These are phyloP conservation scores for Monosporozyma aerobia DNA, from an alignment of 805 yeast species.

Conservation along the genomic window DNA sequence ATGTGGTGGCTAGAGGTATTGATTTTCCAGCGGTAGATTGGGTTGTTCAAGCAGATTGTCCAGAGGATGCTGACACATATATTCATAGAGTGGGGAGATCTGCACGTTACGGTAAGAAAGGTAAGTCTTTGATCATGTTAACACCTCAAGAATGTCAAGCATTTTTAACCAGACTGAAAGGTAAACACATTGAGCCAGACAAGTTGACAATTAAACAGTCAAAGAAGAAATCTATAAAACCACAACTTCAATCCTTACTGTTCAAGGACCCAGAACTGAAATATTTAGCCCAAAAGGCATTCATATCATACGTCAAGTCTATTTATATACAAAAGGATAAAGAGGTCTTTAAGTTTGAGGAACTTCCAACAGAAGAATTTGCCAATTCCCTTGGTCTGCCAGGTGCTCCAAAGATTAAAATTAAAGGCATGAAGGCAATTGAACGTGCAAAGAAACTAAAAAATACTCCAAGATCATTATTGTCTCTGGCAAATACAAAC, in stretches of 20 bases:
- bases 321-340: constrained; percentile 81
- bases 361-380: constrained; percentile 69
- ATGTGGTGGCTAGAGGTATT: constrained; percentile 84
- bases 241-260: constrained; percentile 81
- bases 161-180: constrained; percentile 53
- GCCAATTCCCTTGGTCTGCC: constrained; percentile 90
- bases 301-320: constrained; percentile 82
- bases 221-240: constrained; percentile 61
- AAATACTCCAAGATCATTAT: constrained; percentile 67
- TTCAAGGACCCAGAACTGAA: constrained; percentile 88
- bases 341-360: constrained; percentile 69
- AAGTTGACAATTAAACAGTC: constrained; percentile 67
- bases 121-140: constrained; percentile 73
- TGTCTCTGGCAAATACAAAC: constrained; percentile 44
- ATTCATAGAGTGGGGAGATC: constrained; percentile 87
- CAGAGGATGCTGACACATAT: constrained; percentile 83
- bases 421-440: constrained; percentile 41
- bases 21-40: constrained; percentile 91
- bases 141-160: constrained; percentile 77
- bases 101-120: constrained; percentile 79
- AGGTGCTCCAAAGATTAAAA: constrained; percentile 88
- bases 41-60: constrained; percentile 90
- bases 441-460: constrained; percentile 57
- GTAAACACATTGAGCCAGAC: constrained; percentile 59
- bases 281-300: constrained; percentile 92